phyloP scores from a whole-genome alignment of 2,329 filamentous ascomycete genomes.

The Pseudogymnoascus sp. region DNA sequence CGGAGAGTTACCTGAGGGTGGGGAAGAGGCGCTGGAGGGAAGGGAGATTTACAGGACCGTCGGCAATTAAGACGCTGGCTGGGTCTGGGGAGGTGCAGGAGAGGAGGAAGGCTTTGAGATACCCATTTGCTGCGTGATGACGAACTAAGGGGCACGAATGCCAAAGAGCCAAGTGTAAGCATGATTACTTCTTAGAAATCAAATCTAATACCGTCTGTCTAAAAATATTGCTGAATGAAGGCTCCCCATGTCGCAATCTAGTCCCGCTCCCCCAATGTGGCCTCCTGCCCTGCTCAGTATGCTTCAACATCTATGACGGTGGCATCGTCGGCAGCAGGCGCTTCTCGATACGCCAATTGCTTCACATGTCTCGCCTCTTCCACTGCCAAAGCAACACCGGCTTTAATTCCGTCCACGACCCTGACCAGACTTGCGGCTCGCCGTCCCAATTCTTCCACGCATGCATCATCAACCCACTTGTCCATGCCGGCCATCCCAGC shows the following conservation, averaged over 20 bases:
- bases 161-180: neutral
- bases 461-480: constrained; percentile 62
- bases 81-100: neutral
- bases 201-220: neutral
- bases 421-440: constrained; percentile 49
- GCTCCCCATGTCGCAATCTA: neutral
- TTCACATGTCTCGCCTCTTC: constrained; percentile 1
- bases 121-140: constrained; percentile 4
- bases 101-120: neutral
- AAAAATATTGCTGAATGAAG: neutral
- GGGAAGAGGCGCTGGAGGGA: constrained; percentile 56
- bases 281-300: neutral
- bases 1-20: constrained; percentile 71
- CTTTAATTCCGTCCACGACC: constrained; percentile 74
- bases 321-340: neutral
- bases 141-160: neutral
- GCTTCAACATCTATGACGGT: neutral
- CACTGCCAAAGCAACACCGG: constrained; percentile 42
- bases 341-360: neutral
- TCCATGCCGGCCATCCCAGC: constrained; percentile 87
- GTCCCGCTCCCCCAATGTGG: neutral
- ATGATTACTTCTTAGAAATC: neutral
- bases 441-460: constrained; percentile 55
- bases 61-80: constrained; percentile 37
- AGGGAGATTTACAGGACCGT: constrained; percentile 57